Evolutionary conservation across 2,329 filamentous ascomycete species (phyloP), one percentile per base, ranked within the genome.

Genomic region (Talaromyces sp.): DNA sequence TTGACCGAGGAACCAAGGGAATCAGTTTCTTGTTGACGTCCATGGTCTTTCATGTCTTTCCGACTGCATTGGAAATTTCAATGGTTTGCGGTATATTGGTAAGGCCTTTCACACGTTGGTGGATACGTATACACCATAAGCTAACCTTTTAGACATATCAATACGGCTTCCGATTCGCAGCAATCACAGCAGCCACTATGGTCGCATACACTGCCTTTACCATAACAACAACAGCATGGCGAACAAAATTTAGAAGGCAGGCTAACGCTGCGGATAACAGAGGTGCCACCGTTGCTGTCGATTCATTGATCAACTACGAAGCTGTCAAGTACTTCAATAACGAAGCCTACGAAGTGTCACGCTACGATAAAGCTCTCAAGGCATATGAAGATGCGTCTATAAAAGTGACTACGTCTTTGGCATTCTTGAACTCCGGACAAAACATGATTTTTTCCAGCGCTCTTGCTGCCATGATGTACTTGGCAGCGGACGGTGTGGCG

Each of bases 261-360:
- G 93, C 95, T 45, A 99, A 99, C 75, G 92, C 93, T 6, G 96
- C 95, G 0, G 96, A 99, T 72, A 99, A 98, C 78, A 92, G 89
- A 75, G 95, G 92, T 0, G 96, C 94, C 0, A 98, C 94, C 0
- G 92, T 98, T 8, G 94, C 94, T 0, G 93, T 98, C 1, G 95
- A 99, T 79, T 97, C 93, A 0, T 82, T 99, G 60, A 97, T 99
- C 82, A 99, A 99, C 81, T 99, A 97, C 74, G 95, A 99, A 78
- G 94, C 96, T 14, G 95, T 99, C 74, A 99, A 99, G 79, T 97
- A 98, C 81, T 99, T 98, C 82, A 99, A 99, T 82, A 99, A 99
- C 73, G 96, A 99, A 75, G 92, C 90, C 69, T 98, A 93, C 70
- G 95, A 99, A 80, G 92, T 97, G 50, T 85, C 86, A 37, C 87